Base-by-base conservation (phyloP, 176 grass and related monocot genomes). In the Olyra latifolia region DNA sequence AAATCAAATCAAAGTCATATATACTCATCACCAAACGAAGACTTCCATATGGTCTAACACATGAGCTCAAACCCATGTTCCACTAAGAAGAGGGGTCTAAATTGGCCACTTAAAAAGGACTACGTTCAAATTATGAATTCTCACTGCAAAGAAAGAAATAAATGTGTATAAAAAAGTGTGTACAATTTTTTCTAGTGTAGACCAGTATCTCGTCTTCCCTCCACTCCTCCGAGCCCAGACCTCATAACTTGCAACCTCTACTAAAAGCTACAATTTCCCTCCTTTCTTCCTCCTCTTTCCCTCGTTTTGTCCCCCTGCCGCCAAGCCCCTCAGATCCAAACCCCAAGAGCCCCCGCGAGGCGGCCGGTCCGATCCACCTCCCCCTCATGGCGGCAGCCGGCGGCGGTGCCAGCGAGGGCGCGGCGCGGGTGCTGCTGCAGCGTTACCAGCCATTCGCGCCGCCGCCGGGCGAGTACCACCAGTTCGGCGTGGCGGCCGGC, bases 251-350 rank as follows among this genome's bases (percentile, higher is more conserved):
- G 47, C 66, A 20, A 15, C 73, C 65, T 65, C 50, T 69, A 63
- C 74, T 64, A 68, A 81, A 89, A 89, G 77, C 72, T 70, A 74
- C 77, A 77, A 85, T 85, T 89, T 89, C 87, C 87, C 82, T 89
- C 82, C 77, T 70, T 89, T 80, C 77, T 67, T 72, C 10, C 74
- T 66, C 69, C 62, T 56, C n/a, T 82, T 89, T 89, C 82, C 82
- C 87, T 80, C 76, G 69, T 75, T 74, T 84, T 69, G 8, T 5
- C n/a, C 63, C 62, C 25, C 40, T 77, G 49, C 74, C 55, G 76
- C 87, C 87, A 85, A 89, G 75, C 72, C 75, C 38, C 63, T 50
- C 87, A 89, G 87, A 89, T 89, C 87, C 46, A 54, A 46, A 32
- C 47, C 67, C 74, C 29, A 63, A 74, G 27, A 2, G 5, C n/a